Conservation (phyloP, 2,329 filamentous ascomycete genomes). For the Pestalotiopsis sp. region DNA sequence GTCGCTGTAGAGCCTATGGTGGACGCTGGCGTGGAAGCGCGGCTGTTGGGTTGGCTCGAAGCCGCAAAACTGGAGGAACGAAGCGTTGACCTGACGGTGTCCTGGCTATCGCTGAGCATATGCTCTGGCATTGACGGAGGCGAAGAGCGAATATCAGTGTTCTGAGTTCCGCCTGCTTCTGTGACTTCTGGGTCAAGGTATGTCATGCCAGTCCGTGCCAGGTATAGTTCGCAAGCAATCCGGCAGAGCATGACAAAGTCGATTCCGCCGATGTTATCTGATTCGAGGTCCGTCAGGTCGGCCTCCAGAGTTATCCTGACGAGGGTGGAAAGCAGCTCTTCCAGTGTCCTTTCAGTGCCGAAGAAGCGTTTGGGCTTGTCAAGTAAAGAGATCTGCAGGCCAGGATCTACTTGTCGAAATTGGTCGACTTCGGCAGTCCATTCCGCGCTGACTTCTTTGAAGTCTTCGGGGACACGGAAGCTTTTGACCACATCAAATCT, state of each 20-base stretch:
- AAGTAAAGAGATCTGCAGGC: constrained; percentile 21
- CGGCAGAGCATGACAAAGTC: constrained; percentile 19
- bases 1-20: constrained; percentile 18
- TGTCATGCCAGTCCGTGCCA: constrained; percentile 28
- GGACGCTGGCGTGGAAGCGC: constrained; percentile 22
- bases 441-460: constrained; percentile 18
- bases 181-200: constrained; percentile 3
- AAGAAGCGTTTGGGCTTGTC: constrained; percentile 18
- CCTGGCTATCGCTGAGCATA: constrained; percentile 27
- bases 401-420: constrained; percentile 22
- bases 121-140: constrained; percentile 20
- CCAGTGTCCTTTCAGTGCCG: constrained; percentile 17
- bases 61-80: constrained; percentile 20
- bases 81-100: constrained; percentile 20
- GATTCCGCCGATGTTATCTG: constrained; percentile 11
- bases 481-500: constrained; percentile 13
- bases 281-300: constrained; percentile 14
- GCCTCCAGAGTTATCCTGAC: constrained; percentile 12
- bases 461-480: constrained; percentile 15
- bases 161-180: not conserved
- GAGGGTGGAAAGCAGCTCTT: constrained; percentile 24
- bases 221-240: constrained; percentile 30
- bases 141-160: constrained; percentile 3
- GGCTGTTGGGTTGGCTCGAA: constrained; percentile 27
- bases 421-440: constrained; percentile 29